These are phyloP conservation scores for Coccomyxa sp. DNA, from an alignment of 139 green algal species.

Conservation along the genomic window DNA sequence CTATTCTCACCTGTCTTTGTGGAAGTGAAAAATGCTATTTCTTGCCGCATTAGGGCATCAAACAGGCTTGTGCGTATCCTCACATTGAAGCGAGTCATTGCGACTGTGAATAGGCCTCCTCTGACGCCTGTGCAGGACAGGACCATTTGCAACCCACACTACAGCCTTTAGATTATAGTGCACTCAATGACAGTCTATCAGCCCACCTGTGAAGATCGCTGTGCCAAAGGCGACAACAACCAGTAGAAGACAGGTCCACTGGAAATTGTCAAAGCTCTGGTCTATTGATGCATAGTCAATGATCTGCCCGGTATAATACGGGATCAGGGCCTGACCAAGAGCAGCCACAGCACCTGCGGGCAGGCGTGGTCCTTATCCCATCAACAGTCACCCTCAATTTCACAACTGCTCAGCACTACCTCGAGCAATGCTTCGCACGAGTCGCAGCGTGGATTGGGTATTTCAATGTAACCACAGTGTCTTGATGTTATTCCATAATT, in stretches of 20 bases:
- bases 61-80: conserved; percentile 47
- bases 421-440: background rate
- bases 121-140: too few relatives aligned
- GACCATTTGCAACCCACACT: too few relatives aligned
- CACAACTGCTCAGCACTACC: too few relatives aligned
- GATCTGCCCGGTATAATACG: conserved; percentile 71
- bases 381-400: too few relatives aligned
- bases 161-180: too few relatives aligned
- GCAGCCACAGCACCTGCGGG: conserved; percentile 47
- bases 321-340: conserved; percentile 60
- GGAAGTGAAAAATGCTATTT: conserved; percentile 78
- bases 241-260: conserved; percentile 48
- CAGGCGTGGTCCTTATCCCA: background rate
- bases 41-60: conserved; percentile 61
- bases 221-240: conserved; percentile 48
- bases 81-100: conserved; percentile 31
- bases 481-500: too few relatives aligned
- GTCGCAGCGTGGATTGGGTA: too few relatives aligned
- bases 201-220: conserved; percentile 70
- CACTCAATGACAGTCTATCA: too few relatives aligned
- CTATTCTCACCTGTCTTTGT: conserved; percentile 47
- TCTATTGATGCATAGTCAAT: conserved; percentile 78
- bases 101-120: conserved; percentile 57
- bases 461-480: too few relatives aligned
- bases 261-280: conserved; percentile 43